Base-by-base conservation (phyloP, 768 basidiomycete species). In the Lactarius hengduanensis region DNA sequence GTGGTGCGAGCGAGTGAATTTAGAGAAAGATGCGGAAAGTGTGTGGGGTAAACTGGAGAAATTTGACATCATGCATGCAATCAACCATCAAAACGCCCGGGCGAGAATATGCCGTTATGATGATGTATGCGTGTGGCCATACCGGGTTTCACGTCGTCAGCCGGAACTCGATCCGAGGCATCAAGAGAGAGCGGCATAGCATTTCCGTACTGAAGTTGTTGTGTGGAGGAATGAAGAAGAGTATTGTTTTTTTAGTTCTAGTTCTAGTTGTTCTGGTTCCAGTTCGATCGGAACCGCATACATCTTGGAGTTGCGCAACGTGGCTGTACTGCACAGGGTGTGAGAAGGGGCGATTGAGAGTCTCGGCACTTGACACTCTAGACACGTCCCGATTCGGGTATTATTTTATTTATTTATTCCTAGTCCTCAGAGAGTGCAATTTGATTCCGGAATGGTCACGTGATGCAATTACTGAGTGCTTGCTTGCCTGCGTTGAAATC, bases 1-100 rank as follows among this genome's bases (percentile, higher is more conserved):
- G 30, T 32, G 28, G 34, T 6, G 55, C 36, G 30, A 62, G 18
- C 16, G 26, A 30, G 20, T 28, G 7, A 26, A 13, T 40, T 36
- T 36, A 38, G 36, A 43, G n/a, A 2, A 13, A 9, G 22, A 16
- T 8, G 7, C 15, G 28, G 20, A 45, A 4, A 53, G 22, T 2
- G 22, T 61, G 65, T 47, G 65, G 45, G 57, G 45, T 53, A 61
- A 32, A 22, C 43, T 30, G 64, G 59, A 45, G 64, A 38, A 66
- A 57, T 57, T 61, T 66, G 55, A 61, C 41, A 61, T 54, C n/a
- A 53, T 36, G 22, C n/a, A 53, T 36, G 22, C 57, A 15, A 47
- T 36, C 38, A 40, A 40, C 15, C 15, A 40, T 40, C 32, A 54
- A 50, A 47, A 47, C 9, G 8, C 47, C 16, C 32, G 41, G 32